Evolutionary conservation across 441 rosid species (phyloP), one percentile per base, ranked within the genome.

Genomic region (Aleurites moluccanus): DNA sequence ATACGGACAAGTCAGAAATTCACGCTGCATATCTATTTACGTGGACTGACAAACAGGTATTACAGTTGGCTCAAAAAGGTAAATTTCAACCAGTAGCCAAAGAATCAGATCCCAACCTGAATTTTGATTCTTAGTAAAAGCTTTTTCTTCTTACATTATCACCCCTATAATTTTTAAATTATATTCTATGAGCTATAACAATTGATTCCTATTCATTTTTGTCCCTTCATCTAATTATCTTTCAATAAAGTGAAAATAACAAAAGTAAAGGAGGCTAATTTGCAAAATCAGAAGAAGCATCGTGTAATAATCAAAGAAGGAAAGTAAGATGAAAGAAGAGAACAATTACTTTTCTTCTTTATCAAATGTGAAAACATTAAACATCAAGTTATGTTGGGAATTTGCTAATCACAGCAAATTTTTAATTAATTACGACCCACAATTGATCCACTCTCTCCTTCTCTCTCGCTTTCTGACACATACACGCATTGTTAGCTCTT

Each of bases 71-170:
- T 20, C 18, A 40, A 44, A 30, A 63, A 49, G 30, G 6, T 18
- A 42, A 28, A 10, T 38, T 27, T 15, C 42, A 40, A 53, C 20
- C 16, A 71, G 53, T 20, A 53, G 42, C 27, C 44, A 35, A 57
- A 69, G 74, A 33, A 69, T 68, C 78, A 69, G 69, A 50, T 38
- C 14, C 73, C 68, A 18, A 25, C 35, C 15, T 55, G n/a, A 38
- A 25, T 5, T 62, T 35, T 40, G 0, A 4, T 4, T 61, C 40
- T 73, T 25, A 6, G 2, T 25, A 27, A 4, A 45, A 45, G 0
- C 15, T 20, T 53, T 38, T 25, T 2, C 13, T 40, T 20, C 52
- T 3, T 42, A 50, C 18, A 10, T 6, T 14, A 9, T 10, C 5
- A 5, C 59, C 57, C 40, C 57, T 47, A 2, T 27, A 6, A 18